Percentiles rank a stretch among this genome's conserved stretches.
Evolutionary conservation across 306 rosid species (phyloP).

Genomic region (Dryas drummondii): DNA sequence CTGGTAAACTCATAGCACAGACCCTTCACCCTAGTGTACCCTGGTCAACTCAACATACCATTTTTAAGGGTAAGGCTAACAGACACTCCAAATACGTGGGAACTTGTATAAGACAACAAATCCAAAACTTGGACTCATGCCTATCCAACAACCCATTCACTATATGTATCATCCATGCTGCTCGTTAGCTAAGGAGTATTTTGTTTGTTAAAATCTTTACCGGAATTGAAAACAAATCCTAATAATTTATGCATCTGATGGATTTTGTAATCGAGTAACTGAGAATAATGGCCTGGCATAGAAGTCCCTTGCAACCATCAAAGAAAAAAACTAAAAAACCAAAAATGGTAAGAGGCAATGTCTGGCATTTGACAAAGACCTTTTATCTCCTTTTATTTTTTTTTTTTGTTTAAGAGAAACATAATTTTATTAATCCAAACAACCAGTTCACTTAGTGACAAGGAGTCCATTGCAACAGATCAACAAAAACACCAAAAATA

Average conservation of each 20-base stretch:
- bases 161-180: not conserved
- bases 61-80: not conserved
- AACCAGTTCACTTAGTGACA: not conserved
- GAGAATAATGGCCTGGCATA: not conserved
- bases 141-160: not conserved
- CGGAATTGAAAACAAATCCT: not conserved
- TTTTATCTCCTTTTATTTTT: too few species aligned
- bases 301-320: not conserved
- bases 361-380: too few species aligned
- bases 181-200: not conserved
- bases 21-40: not conserved
- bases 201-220: not conserved
- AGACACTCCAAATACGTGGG: not conserved
- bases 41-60: not conserved
- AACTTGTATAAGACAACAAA: not conserved
- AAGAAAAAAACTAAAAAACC: too few species aligned
- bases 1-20: not conserved
- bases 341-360: too few species aligned
- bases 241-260: slow-evolving; percentile 3
- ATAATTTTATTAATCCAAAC: not conserved
- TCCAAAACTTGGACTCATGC: not conserved
- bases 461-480: not conserved
- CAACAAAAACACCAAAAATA: not conserved
- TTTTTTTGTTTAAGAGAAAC: too few species aligned
- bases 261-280: not conserved